phyloP scores from a whole-genome alignment of 495 filamentous ascomycete species.

The Pyronema domesticum region DNA sequence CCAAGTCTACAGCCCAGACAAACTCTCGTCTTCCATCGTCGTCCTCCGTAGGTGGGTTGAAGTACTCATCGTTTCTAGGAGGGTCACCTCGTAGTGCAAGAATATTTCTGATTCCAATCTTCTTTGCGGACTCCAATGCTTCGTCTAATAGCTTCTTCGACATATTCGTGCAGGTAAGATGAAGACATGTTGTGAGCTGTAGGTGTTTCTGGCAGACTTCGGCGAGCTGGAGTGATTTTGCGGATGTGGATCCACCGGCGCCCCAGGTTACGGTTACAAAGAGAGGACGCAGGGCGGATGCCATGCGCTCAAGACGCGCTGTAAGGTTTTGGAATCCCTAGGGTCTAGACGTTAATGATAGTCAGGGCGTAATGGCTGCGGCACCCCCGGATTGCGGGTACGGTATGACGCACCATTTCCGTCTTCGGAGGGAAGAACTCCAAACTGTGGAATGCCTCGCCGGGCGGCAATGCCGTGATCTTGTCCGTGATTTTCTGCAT shows the following conservation, averaged over 20 bases:
- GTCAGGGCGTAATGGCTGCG: neutral
- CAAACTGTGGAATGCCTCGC: slow-evolving; percentile 77
- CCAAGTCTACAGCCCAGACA: slow-evolving; percentile 74
- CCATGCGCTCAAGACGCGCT: slow-evolving; percentile 87
- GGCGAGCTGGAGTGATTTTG: slow-evolving; percentile 80
- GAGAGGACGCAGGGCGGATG: slow-evolving; percentile 67
- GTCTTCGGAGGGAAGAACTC: slow-evolving; percentile 99
- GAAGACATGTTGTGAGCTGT: slow-evolving; percentile 82
- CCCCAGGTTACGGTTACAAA: slow-evolving; percentile 99
- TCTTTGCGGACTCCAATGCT: slow-evolving; percentile 79
- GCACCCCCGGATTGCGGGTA: neutral
- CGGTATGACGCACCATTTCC: slow-evolving; percentile 42
- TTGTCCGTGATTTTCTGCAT: slow-evolving; percentile 96
- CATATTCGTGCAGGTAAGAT: slow-evolving; percentile 98
- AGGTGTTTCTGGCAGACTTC: slow-evolving; percentile 88
- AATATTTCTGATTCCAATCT: slow-evolving; percentile 84
- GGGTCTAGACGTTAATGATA: neutral
- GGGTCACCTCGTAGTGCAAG: slow-evolving; percentile 88
- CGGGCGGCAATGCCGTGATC: slow-evolving; percentile 71
- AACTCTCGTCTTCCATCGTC: slow-evolving; percentile 42
- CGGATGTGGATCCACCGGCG: slow-evolving; percentile 77
- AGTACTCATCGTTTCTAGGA: slow-evolving; percentile 73
- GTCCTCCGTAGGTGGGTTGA: slow-evolving; percentile 12
- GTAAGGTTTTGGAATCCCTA: slow-evolving; percentile 82
- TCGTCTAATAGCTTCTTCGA: slow-evolving; percentile 68